Evolutionary conservation across 2,329 filamentous ascomycete genomes (phyloP).

Genomic region (Epichloe amarillans): DNA sequence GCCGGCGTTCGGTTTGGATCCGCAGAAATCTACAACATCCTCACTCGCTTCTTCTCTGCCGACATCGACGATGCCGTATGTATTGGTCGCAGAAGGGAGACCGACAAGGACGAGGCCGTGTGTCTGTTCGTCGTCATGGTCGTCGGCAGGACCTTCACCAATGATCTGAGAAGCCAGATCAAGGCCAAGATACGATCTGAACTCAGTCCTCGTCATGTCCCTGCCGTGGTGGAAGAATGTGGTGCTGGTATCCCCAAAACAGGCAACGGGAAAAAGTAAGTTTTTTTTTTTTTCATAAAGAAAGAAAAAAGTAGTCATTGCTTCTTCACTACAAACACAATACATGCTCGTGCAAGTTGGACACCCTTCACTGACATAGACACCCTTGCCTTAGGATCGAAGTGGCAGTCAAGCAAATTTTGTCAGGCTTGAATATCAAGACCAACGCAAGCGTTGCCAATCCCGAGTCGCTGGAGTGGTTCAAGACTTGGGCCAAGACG

Average conservation of each 20-base stretch:
- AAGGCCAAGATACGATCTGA: conserved; percentile 59
- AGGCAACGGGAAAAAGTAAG: conserved; percentile 87
- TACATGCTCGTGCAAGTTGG: too few species aligned
- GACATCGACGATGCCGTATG: conserved; percentile 80
- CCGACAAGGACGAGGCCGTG: conserved; percentile 73
- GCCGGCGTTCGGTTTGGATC: conserved; percentile 83
- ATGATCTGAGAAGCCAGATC: conserved; percentile 49
- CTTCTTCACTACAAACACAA: neutral
- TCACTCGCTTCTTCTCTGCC: conserved; percentile 66
- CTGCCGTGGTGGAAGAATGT: conserved; percentile 67
- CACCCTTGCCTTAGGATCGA: conserved; percentile 50
- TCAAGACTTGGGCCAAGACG: conserved; percentile 57
- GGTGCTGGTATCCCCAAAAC: conserved; percentile 76
- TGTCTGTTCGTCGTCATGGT: conserved; percentile 77
- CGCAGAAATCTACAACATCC: conserved; percentile 92
- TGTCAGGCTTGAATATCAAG: conserved; percentile 76
- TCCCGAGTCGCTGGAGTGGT: conserved; percentile 78
- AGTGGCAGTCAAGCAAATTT: conserved; percentile 88
- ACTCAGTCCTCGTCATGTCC: conserved; percentile 81
- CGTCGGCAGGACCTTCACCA: conserved; percentile 39
- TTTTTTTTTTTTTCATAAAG: conserved; percentile 16
- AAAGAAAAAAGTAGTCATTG: neutral
- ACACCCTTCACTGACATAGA: conserved; percentile 7
- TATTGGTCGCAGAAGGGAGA: conserved; percentile 59
- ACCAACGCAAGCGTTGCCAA: conserved; percentile 92